Conservation (phyloP, 2,329 filamentous ascomycete genomes). For the Colletotrichum abscissum region DNA sequence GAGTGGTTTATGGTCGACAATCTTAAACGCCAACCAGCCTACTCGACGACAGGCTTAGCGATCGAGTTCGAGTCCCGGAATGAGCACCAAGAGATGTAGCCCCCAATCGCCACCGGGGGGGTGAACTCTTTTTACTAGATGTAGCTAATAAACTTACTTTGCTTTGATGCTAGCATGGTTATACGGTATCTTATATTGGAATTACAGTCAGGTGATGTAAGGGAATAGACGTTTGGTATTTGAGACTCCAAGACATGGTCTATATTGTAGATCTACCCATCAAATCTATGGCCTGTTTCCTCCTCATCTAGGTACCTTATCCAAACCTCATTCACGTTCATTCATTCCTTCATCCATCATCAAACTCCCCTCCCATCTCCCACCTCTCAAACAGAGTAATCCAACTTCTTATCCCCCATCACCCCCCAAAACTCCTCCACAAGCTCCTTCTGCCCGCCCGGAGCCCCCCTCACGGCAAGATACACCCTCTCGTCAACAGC, state of each 20-base stretch:
- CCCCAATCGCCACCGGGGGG: too few relatives aligned
- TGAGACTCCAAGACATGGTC: not conserved
- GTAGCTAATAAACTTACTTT: too few relatives aligned
- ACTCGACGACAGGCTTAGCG: too few relatives aligned
- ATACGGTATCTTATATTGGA: too few relatives aligned
- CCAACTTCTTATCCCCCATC: constrained; percentile 65
- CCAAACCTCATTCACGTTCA: not conserved
- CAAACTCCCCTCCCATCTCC: not conserved
- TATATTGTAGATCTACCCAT: not conserved
- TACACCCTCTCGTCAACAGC: constrained; percentile 70
- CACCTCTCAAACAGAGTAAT: constrained; percentile 48
- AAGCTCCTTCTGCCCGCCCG: constrained; percentile 69
- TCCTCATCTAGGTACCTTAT: not conserved
- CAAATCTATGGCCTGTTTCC: not conserved
- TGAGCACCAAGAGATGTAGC: too few relatives aligned
- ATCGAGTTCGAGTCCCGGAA: too few relatives aligned
- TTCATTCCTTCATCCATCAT: not conserved
- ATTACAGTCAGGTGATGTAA: too few relatives aligned
- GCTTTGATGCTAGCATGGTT: too few relatives aligned
- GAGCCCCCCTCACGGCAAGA: constrained; percentile 71
- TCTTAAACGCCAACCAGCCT: too few relatives aligned
- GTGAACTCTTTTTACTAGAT: too few relatives aligned
- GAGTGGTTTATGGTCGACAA: too few relatives aligned
- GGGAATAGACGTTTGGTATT: not conserved
- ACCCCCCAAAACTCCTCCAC: constrained; percentile 74